Base-by-base conservation (phyloP, 306 rosid genomes). In the Cyamopsis tetragonoloba region DNA sequence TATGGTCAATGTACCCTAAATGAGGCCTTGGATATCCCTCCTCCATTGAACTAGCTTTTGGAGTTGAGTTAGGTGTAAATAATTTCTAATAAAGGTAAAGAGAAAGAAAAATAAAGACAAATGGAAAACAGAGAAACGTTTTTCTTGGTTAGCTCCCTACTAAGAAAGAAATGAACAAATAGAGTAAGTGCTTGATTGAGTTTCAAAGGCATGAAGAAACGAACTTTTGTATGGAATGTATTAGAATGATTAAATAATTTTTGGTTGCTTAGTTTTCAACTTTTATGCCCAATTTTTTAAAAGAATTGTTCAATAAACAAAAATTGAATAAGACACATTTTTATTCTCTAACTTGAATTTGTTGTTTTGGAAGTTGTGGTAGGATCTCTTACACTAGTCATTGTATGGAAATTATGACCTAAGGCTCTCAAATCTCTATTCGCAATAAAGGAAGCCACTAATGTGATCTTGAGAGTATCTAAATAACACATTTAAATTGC, bases 361-460 rank as follows among this genome's bases (percentile, higher is more conserved):
- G 11, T 20, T 76, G 42, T 64, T 50, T 76, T 37, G 26, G 12
- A 26, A 44, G 46, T 22, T 68, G 12, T n/a, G 57, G 35, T 32
- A 26, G 34, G 64, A 23, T n/a, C 17, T 22, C 15, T 17, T 32
- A 22, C 27, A 3, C 47, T 37, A 49, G 24, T 59, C 30, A 32
- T n/a, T 54, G 37, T 22, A 15, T 19, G 58, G 3, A 28, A 58
- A 38, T 56, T 58, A 4, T 65, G 13, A 27, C 38, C 57, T 3
- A 13, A 10, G 28, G 30, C 24, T 61, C 37, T 30, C 34, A 27
- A 31, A 43, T 62, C 49, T 23, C 7, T 46, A 14, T 43, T 39
- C 41, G 1, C 10, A 3, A 34, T 1, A 46, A 30, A 37, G 66
- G 60, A 41, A 41, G 18, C 51, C 23, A 11, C 68, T 56, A 17